Evolutionary conservation across 805 yeast genomes (phyloP), one percentile per base, ranked within the genome.

Genomic region (Lipomyces mesembrius): DNA sequence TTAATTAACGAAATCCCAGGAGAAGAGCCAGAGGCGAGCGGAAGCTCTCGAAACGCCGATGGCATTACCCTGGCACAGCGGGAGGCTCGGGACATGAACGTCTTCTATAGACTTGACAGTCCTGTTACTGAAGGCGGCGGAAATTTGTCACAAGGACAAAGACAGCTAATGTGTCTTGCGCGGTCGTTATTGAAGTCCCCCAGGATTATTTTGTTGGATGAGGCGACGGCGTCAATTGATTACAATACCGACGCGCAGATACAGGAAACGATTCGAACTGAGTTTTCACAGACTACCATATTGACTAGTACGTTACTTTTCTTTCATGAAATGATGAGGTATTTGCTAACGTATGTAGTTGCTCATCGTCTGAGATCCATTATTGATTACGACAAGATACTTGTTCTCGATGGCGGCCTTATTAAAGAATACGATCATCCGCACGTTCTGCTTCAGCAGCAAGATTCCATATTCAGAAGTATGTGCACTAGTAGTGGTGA

Each of bases 401-500:
- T 91, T 70, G 96, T 91, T 5, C 83, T 91, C 84, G 96, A 90
- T 74, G 85, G 88, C 56, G 96, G 97, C 67, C 84, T 84, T 71
- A 85, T 89, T 11, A 83, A 83, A 56, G 95, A 91, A 76, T 89
- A 83, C 71, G 96, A 88, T 66, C 84, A 85, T 56, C 96, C 96
- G 1, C 83, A 81, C 73, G 82, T 82, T 11, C 82, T 91, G 68
- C 81, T 87, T 70, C 75, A 81, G 60, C 76, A 84, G 65, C 77
- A 81, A 53, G 80, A 82, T 34, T 83, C 90, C 46, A 77, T 84
- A n/a, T 90, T 91, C 79, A 82, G 84, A 73, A 81, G 85, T 63
- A 90, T 90, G 95, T 90, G 96, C 77, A 85, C 83, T 34, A 91
- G 92, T 77, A 89, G 96, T 75, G 99, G 99, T 60, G 98, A 94